phyloP scores from a whole-genome alignment of 345 rosid species.

The Mallotus nudiflorus region DNA sequence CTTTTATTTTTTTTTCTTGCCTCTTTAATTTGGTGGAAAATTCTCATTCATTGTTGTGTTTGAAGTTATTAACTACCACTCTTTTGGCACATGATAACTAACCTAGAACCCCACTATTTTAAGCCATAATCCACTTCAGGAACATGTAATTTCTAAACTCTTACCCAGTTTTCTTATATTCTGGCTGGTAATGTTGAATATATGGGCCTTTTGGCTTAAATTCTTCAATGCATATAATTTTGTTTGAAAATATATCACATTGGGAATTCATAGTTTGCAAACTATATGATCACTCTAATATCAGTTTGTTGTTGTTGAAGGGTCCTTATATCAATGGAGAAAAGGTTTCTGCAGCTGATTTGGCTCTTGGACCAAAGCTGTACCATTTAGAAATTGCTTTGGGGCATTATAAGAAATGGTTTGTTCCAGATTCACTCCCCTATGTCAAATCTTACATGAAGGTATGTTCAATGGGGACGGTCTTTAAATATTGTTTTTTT shows the following conservation, averaged over 20 bases:
- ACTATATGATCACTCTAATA: not conserved
- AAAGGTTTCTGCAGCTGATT: constrained; percentile 82
- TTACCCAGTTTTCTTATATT: no score
- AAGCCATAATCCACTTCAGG: no score
- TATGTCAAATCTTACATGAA: constrained; percentile 67
- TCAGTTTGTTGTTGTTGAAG: constrained; percentile 41
- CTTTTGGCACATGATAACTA: no score
- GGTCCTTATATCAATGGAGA: constrained; percentile 88
- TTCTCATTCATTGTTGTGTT: not conserved
- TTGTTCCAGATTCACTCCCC: constrained; percentile 77
- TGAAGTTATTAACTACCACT: no score
- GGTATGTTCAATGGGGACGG: constrained; percentile 43
- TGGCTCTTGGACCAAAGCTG: constrained; percentile 76
- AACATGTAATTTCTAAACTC: no score
- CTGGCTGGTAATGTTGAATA: not conserved
- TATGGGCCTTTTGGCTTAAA: not conserved
- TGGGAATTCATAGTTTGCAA: not conserved
- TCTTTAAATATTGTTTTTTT: no score
- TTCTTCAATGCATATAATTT: no score
- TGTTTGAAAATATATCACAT: not conserved
- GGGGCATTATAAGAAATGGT: constrained; percentile 89
- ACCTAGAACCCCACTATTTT: no score
- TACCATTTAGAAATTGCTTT: constrained; percentile 84
- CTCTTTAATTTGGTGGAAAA: not conserved
- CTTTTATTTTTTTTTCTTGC: not conserved